Evolutionary conservation across 1,284 basidiomycete species (phyloP).

Genomic region (Microstroma glucosiphilum): DNA sequence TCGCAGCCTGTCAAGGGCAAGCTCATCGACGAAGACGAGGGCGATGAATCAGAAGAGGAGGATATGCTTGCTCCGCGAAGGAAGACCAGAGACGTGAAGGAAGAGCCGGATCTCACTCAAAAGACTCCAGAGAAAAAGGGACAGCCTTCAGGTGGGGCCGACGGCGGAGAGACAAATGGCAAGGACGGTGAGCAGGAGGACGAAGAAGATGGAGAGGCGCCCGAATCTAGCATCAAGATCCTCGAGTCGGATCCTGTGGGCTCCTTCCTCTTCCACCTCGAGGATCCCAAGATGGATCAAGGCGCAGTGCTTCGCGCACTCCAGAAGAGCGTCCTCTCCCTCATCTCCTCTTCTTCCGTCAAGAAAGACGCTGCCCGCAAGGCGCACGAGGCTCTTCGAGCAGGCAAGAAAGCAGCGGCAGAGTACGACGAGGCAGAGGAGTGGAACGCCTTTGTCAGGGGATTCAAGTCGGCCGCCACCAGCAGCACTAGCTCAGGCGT

Average conservation of each 20-base stretch:
- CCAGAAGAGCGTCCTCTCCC: conserved; percentile 7
- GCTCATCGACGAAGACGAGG: not conserved
- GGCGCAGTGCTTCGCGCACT: not conserved
- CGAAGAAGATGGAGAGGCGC: conserved; percentile 5
- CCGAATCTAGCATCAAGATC: not conserved
- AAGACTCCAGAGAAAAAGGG: not conserved
- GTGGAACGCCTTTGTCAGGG: conserved; percentile 10
- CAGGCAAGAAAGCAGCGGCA: not conserved
- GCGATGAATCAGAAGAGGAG: conserved; percentile 11
- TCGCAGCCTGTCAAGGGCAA: not conserved
- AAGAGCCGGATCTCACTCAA: not conserved
- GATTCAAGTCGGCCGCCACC: conserved; percentile 7
- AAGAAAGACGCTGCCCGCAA: conserved; percentile 10
- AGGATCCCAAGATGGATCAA: not conserved
- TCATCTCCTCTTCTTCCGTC: not conserved
- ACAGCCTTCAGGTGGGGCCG: not conserved
- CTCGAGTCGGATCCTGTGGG: not conserved
- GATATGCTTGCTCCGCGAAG: not conserved
- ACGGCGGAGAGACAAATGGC: not conserved
- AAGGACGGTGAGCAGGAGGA: not conserved
- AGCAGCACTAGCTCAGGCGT: not conserved
- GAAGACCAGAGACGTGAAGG: not conserved
- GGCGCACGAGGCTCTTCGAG: conserved; percentile 5
- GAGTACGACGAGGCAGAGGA: conserved; percentile 10
- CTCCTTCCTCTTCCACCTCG: conserved; percentile 5